phyloP scores from a whole-genome alignment of 805 yeast genomes.

The Hanseniaspora mollemarum region DNA sequence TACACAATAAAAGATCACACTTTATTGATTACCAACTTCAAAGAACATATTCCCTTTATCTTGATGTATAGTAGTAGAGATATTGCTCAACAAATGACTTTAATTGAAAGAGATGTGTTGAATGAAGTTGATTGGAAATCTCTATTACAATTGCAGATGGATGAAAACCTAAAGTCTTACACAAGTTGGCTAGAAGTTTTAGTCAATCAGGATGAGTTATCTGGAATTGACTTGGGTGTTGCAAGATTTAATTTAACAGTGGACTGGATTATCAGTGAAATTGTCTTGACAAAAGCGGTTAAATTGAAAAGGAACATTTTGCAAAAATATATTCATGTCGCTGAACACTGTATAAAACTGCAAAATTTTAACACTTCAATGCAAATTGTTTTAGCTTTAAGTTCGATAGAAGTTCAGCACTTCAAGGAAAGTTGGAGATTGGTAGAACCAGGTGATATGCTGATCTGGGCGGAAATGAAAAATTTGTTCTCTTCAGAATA shows the following conservation, averaged over 20 bases:
- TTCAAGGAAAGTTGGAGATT: slow-evolving; percentile 62
- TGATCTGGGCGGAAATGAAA: slow-evolving; percentile 56
- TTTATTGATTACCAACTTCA: slow-evolving; percentile 26
- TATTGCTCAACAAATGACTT: slow-evolving; percentile 71
- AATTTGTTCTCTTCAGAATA: slow-evolving; percentile 55
- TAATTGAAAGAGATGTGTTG: slow-evolving; percentile 74
- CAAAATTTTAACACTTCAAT: slow-evolving; percentile 81
- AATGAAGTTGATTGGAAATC: slow-evolving; percentile 89
- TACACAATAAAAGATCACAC: slow-evolving; percentile 25
- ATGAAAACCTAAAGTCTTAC: slow-evolving; percentile 50
- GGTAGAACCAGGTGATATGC: slow-evolving; percentile 59
- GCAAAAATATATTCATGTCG: slow-evolving; percentile 80
- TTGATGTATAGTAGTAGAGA: slow-evolving; percentile 55
- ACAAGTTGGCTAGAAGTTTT: slow-evolving; percentile 77
- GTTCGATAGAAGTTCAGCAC: slow-evolving; percentile 49
- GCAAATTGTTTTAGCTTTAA: slow-evolving; percentile 76
- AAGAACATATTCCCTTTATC: slow-evolving; percentile 69
- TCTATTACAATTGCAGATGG: slow-evolving; percentile 65
- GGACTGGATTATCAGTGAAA: slow-evolving; percentile 85
- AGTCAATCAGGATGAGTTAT: slow-evolving; percentile 41
- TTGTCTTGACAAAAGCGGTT: slow-evolving; percentile 53
- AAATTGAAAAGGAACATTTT: slow-evolving; percentile 55
- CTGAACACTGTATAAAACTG: slow-evolving; percentile 53
- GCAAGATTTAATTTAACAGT: slow-evolving; percentile 80
- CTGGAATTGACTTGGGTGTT: slow-evolving; percentile 75